phyloP scores from a whole-genome alignment of 371 early-diverging fungal species.

The Smittium mucronatum region DNA sequence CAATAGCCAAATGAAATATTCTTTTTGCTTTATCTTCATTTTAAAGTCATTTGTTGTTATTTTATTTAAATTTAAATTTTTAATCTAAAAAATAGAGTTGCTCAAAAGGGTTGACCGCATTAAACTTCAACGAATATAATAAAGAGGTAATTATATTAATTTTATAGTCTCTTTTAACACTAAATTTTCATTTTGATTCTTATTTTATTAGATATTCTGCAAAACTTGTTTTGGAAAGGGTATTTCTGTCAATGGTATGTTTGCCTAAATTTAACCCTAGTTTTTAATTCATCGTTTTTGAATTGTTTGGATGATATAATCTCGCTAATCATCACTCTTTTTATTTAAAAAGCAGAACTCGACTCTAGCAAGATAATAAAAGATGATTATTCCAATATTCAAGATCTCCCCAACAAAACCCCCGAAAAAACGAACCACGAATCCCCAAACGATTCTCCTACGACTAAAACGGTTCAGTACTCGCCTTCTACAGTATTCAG shows the following conservation, averaged over 20 bases:
- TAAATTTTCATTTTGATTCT: not conserved
- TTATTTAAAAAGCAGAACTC: too few species aligned
- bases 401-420: not conserved
- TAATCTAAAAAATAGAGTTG: not conserved
- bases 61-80: not conserved
- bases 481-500: slow-evolving; percentile 29
- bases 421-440: not conserved
- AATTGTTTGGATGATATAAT: not conserved
- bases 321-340: not conserved
- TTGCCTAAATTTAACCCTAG: not conserved
- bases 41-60: not conserved
- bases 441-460: not conserved
- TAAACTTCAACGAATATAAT: not conserved
- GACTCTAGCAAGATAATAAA: not conserved
- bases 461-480: slow-evolving; percentile 7
- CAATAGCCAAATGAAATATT: too few species aligned
- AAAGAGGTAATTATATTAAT: slow-evolving; percentile 5
- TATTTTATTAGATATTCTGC: slow-evolving; percentile 5
- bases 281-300: slow-evolving; percentile 1
- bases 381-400: not conserved
- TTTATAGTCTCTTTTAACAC: not conserved
- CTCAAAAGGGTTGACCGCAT: not conserved
- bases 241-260: not conserved
- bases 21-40: not conserved
- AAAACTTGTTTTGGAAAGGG: not conserved